Evolutionary conservation across 2,329 filamentous ascomycete genomes (phyloP).

Genomic region (Xylaria sp.): DNA sequence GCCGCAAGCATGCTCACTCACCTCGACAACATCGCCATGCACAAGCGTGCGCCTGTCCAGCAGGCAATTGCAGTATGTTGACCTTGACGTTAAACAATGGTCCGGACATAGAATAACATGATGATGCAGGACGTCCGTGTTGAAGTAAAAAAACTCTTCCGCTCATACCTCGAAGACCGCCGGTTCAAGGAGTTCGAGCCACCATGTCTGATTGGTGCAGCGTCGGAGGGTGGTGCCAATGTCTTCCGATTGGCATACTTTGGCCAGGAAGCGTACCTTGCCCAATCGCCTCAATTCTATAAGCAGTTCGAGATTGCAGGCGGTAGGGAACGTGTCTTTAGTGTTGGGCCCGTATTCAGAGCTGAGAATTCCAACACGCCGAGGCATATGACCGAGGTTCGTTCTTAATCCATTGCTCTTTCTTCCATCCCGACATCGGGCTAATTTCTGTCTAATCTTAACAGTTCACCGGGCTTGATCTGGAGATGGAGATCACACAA

Average conservation of each 20-base stretch:
- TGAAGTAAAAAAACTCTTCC: constrained; percentile 19
- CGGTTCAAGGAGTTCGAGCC: constrained; percentile 85
- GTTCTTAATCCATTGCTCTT: constrained; percentile 34
- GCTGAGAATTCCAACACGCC: constrained; percentile 89
- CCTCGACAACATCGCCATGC: constrained; percentile 91
- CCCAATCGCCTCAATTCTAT: constrained; percentile 85
- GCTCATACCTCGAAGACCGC: constrained; percentile 3
- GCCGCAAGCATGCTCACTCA: constrained; percentile 84
- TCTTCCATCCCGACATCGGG: neutral
- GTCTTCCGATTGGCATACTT: constrained; percentile 95
- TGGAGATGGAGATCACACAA: constrained; percentile 88
- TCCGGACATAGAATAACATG: neutral
- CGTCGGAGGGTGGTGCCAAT: constrained; percentile 91
- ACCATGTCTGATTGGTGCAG: constrained; percentile 87
- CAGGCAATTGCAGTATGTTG: constrained; percentile 70
- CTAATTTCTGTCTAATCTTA: neutral
- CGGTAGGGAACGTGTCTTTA: constrained; percentile 79
- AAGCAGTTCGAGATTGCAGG: constrained; percentile 88
- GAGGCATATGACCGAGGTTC: constrained; percentile 81
- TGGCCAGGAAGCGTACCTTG: constrained; percentile 80
- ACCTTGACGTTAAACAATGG: neutral
- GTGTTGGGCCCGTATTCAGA: constrained; percentile 83
- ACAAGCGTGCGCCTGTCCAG: constrained; percentile 90
- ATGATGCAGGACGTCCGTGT: constrained; percentile 12
- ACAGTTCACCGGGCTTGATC: constrained; percentile 84